Evolutionary conservation across 2,329 filamentous ascomycete genomes (phyloP).

Genomic region (Alternaria angustiovoidea): DNA sequence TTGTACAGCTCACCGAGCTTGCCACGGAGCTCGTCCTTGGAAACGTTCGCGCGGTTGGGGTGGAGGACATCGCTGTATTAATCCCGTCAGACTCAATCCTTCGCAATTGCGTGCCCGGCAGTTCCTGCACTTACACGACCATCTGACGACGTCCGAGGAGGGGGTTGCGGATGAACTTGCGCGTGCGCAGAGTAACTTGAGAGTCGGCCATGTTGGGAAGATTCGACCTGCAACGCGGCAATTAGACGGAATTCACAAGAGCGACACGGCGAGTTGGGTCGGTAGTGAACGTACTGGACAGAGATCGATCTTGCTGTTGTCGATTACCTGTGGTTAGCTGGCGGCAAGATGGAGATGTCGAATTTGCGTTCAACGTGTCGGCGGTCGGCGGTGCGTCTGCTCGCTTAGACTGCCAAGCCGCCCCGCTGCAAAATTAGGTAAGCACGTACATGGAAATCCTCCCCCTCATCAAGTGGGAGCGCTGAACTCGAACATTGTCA

Average conservation of each 20-base stretch:
- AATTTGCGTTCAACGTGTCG: constrained; percentile 27
- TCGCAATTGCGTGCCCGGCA: constrained; percentile 22
- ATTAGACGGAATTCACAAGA: constrained; percentile 17
- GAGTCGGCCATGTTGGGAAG: constrained; percentile 80
- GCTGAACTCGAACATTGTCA: not conserved
- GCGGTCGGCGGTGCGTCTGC: constrained; percentile 21
- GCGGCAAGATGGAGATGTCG: constrained; percentile 45
- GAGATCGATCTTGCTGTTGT: constrained; percentile 47
- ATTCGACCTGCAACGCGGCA: constrained; percentile 42
- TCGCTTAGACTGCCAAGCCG: constrained; percentile 24
- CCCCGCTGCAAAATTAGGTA: constrained; percentile 33
- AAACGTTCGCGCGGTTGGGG: constrained; percentile 97
- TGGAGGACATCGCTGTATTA: constrained; percentile 93
- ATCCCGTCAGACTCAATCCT: constrained; percentile 41
- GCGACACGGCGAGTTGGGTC: constrained; percentile 11
- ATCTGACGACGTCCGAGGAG: constrained; percentile 99
- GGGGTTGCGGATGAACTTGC: constrained; percentile 99
- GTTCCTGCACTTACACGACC: constrained; percentile 78
- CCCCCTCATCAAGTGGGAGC: not conserved
- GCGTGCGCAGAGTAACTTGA: constrained; percentile 75
- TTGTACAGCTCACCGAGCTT: constrained; percentile 98
- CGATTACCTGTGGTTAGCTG: constrained; percentile 41
- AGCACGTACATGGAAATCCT: constrained; percentile 20
- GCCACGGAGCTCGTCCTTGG: constrained; percentile 96
- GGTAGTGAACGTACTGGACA: constrained; percentile 42